These are phyloP conservation scores for Botrytis galanthina DNA, from an alignment of 2,329 filamentous ascomycete genomes.

Conservation along the genomic window DNA sequence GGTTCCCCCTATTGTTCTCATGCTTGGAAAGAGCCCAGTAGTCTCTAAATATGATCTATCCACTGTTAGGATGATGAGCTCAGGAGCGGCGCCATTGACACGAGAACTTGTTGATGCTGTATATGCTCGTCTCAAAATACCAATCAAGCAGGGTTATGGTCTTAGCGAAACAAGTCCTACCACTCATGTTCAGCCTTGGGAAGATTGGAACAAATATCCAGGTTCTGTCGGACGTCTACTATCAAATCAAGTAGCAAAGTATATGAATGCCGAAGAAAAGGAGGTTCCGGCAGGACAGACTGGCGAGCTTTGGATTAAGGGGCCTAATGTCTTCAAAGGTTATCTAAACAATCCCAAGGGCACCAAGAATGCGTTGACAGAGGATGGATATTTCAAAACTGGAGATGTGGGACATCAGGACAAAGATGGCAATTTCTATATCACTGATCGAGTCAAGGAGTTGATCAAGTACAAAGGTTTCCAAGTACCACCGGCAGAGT, in stretches of 20 bases:
- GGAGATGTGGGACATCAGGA: conserved; percentile 82
- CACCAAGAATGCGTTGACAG: conserved; percentile 65
- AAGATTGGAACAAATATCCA: conserved; percentile 72
- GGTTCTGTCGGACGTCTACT: conserved; percentile 76
- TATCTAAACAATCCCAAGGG: conserved; percentile 60
- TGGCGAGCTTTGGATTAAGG: conserved; percentile 71
- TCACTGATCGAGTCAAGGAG: conserved; percentile 80
- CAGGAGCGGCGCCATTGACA: conserved; percentile 81
- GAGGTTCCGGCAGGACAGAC: conserved; percentile 61
- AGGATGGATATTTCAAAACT: conserved; percentile 75
- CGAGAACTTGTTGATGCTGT: conserved; percentile 74
- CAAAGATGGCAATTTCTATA: conserved; percentile 74
- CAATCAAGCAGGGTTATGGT: conserved; percentile 91
- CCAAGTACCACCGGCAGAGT: conserved; percentile 66
- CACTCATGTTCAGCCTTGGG: conserved; percentile 70
- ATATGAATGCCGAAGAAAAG: conserved; percentile 64
- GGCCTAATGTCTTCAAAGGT: conserved; percentile 58
- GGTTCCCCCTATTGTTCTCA: conserved; percentile 79
- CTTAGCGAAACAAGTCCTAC: conserved; percentile 83
- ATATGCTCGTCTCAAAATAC: conserved; percentile 69
- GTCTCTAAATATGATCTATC: conserved; percentile 80
- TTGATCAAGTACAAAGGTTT: conserved; percentile 66
- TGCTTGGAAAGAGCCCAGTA: conserved; percentile 74
- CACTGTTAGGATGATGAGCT: conserved; percentile 79
- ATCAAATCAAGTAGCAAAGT: conserved; percentile 77